A percentile compares a stretch with the other conserved stretches of the same genome.
These are phyloP conservation scores for Pseudonitzschia delicatissima DNA, from an alignment of 108 stramenopile species.

Conservation along the genomic window DNA sequence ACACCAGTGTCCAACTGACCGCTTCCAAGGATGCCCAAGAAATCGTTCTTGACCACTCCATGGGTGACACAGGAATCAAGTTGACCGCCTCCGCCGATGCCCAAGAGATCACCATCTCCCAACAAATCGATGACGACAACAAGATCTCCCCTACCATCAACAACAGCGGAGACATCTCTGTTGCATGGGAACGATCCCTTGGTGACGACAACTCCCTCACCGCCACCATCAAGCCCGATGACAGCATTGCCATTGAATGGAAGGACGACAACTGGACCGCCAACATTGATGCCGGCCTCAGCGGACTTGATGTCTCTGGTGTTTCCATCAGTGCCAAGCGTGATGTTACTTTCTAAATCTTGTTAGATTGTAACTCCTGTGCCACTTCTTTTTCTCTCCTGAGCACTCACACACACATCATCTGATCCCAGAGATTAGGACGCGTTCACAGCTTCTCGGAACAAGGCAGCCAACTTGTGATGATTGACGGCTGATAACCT, in stretches of 20 bases:
- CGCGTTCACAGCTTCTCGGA: constrained; percentile 1
- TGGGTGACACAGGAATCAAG: constrained; percentile 62
- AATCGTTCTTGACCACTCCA: constrained; percentile 68
- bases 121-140: constrained; percentile 70
- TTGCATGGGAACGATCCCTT: constrained; percentile 78
- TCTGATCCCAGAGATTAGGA: no score
- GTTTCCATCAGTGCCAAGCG: constrained; percentile 80
- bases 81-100: constrained; percentile 66
- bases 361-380: background rate
- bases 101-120: constrained; percentile 74
- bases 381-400: background rate
- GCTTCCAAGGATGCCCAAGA: constrained; percentile 56
- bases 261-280: constrained; percentile 83
- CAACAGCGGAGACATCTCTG: constrained; percentile 63
- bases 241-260: constrained; percentile 80
- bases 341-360: constrained; percentile 74
- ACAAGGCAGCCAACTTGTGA: background rate
- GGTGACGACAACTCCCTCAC: constrained; percentile 68
- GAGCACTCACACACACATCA: background rate
- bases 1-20: constrained; percentile 57
- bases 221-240: constrained; percentile 78
- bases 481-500: background rate
- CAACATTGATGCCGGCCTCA: constrained; percentile 75
- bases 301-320: constrained; percentile 58
- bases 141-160: constrained; percentile 76